Evolutionary conservation across 2,329 filamentous ascomycete genomes (phyloP), one percentile per base, ranked within the genome.

Genomic region (Neofusicoccum cordaticola): DNA sequence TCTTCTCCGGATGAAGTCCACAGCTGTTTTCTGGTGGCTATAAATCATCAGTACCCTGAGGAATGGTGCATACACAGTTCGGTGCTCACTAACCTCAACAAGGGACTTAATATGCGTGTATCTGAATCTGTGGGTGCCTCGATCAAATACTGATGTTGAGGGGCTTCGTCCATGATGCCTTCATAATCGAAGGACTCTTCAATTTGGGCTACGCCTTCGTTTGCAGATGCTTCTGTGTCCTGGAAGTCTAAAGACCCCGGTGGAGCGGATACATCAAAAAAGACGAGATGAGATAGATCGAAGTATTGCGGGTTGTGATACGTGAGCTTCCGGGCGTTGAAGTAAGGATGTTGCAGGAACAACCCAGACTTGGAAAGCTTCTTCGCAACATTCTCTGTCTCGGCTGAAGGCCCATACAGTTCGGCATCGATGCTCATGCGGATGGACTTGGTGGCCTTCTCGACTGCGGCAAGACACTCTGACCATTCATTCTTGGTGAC

Each of bases 1-100:
- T 8, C 73, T 70, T 58, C 73, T 70, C 0, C 48, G 63, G 69
- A 75, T 72, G 65, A 75, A 75, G 9, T 72, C 68, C 3, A 74
- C 67, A 0, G 72, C 73, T n/a, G 65, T 64, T 53, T 70, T 73
- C 44, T 74, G 72, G 60, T 74, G 72, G 27, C 66, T 68, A 3
- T 11, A 42, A 8, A 27, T 22, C 19, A 19, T 48, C 22, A 48
- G 13, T 7, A 41, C 12, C 2, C 5, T 22, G 7, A 5, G 3
- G 2, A 48, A 11, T 9, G 22, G 44, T 31, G 27, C 5, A 31
- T 7, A 31, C 27, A 22, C 22, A 8, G 7, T 27, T 2, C 9
- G 6, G 22, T 3, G 5, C 7, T 2, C 22, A 48, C 44, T 22
- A 4, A 48, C 44, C 17, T 9, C 9, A 48, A 27, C 19, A 48